Percentiles rank a stretch among this genome's conserved stretches.
phyloP scores from a whole-genome alignment of 2,329 filamentous ascomycete species.

The Fusarium guadeloupense region DNA sequence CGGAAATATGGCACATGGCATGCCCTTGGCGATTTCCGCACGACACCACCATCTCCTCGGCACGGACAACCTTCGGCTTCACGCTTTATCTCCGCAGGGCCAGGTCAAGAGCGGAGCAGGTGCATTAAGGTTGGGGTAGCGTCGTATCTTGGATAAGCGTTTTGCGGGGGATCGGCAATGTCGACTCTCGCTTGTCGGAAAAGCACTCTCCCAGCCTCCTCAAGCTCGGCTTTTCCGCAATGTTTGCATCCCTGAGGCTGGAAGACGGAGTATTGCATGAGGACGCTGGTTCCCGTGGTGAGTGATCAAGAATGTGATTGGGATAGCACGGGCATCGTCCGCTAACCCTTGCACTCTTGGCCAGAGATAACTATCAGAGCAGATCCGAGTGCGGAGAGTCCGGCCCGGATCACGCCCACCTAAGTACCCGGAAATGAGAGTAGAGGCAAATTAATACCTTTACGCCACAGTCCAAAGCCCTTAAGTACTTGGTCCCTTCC shows the following conservation, averaged over 20 bases:
- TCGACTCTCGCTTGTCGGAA: constrained; percentile 4
- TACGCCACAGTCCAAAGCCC: not conserved
- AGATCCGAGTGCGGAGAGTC: not conserved
- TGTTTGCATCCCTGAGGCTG: too few relatives aligned
- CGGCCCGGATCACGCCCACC: not conserved
- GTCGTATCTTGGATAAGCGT: not conserved
- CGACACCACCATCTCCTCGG: not conserved
- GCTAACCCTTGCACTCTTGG: not conserved
- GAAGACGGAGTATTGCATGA: not conserved
- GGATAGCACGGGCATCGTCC: not conserved
- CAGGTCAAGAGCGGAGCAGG: not conserved
- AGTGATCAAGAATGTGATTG: not conserved
- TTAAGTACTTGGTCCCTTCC: constrained; percentile 34
- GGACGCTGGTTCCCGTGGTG: not conserved
- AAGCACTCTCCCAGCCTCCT: constrained; percentile 1
- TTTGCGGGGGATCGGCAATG: constrained; percentile 23
- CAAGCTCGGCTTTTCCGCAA: constrained; percentile 3
- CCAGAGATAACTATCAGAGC: too few relatives aligned
- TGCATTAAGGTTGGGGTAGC: not conserved
- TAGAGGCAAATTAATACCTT: not conserved
- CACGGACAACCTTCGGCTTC: not conserved
- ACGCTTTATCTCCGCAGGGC: not conserved
- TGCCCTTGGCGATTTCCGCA: not conserved
- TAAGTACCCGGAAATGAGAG: not conserved
- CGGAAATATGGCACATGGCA: not conserved